Conservation (phyloP, 805 yeast species). For the Starmerella geochares region DNA sequence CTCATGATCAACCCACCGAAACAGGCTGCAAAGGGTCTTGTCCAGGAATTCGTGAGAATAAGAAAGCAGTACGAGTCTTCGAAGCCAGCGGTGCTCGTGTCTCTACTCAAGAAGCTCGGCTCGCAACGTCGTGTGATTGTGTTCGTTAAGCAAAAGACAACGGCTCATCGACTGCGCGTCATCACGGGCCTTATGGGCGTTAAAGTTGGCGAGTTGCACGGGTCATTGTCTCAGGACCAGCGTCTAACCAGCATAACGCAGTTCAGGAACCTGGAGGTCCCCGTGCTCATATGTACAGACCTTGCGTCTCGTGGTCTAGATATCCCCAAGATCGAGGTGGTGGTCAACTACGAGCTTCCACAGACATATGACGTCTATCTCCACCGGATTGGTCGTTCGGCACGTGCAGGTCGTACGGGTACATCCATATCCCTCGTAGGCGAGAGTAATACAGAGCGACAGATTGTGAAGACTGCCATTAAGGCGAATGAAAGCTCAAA, state of each 20-base stretch:
- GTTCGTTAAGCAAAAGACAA: conserved; percentile 83
- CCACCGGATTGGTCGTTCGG: conserved; percentile 98
- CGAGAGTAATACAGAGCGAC: conserved; percentile 75
- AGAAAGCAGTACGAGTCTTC: conserved; percentile 60
- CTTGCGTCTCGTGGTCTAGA: conserved; percentile 98
- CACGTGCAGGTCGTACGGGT: conserved; percentile 98
- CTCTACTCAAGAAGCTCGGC: conserved; percentile 59
- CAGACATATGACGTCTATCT: conserved; percentile 80
- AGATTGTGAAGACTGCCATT: conserved; percentile 82
- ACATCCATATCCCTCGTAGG: conserved; percentile 88
- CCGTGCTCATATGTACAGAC: conserved; percentile 90
- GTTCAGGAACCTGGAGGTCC: conserved; percentile 73
- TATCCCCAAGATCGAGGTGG: conserved; percentile 94
- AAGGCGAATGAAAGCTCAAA: conserved; percentile 42
- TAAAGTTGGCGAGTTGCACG: conserved; percentile 67
- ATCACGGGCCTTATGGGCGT: conserved; percentile 70
- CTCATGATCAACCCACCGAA: conserved; percentile 96
- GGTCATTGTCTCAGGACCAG: conserved; percentile 81
- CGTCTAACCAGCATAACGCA: conserved; percentile 74
- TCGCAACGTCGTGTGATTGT: conserved; percentile 70
- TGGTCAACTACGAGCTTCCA: conserved; percentile 93
- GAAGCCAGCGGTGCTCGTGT: conserved; percentile 72
- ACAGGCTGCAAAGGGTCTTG: conserved; percentile 79
- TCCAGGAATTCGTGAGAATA: conserved; percentile 89
- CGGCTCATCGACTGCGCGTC: conserved; percentile 78